Conservation (phyloP, 1,139 yeast genomes). For the Trichomonascaceae sp. region DNA sequence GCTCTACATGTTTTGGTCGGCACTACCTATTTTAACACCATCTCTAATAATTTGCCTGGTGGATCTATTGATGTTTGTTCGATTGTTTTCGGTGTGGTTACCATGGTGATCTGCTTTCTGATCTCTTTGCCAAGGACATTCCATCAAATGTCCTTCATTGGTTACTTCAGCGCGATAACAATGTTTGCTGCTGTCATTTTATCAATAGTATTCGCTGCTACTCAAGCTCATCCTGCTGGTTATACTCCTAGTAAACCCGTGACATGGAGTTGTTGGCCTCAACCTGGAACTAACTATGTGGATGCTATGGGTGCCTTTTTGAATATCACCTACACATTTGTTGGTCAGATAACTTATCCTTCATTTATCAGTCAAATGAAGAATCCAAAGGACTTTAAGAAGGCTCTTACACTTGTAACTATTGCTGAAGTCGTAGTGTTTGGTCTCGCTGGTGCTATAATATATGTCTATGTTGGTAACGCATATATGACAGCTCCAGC, state of each 20-base stretch:
- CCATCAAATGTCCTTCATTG: constrained; percentile 45
- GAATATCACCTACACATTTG: constrained; percentile 57
- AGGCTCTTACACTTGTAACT: constrained; percentile 50
- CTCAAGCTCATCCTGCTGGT: constrained; percentile 45
- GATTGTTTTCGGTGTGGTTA: constrained; percentile 45
- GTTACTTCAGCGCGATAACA: constrained; percentile 47
- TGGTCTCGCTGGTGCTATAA: constrained; percentile 49
- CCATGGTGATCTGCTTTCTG: constrained; percentile 43
- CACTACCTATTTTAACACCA: constrained; percentile 53
- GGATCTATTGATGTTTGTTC: constrained; percentile 39
- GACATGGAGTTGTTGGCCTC: constrained; percentile 44
- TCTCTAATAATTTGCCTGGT: constrained; percentile 35
- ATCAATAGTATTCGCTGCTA: constrained; percentile 49
- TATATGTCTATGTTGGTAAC: constrained; percentile 54
- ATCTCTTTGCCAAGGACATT: constrained; percentile 54
- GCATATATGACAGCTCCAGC: constrained; percentile 54
- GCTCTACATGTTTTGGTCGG: constrained; percentile 56
- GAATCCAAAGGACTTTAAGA: constrained; percentile 50
- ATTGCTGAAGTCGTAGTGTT: constrained; percentile 44
- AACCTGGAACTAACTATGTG: constrained; percentile 47
- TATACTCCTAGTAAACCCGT: constrained; percentile 38
- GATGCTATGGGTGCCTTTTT: constrained; percentile 50
- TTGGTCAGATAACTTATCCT: constrained; percentile 59
- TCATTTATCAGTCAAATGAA: constrained; percentile 58
- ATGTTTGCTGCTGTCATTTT: constrained; percentile 53